Base-by-base conservation (phyloP, 371 early-diverging fungal species). In the Blakeslea trispora region DNA sequence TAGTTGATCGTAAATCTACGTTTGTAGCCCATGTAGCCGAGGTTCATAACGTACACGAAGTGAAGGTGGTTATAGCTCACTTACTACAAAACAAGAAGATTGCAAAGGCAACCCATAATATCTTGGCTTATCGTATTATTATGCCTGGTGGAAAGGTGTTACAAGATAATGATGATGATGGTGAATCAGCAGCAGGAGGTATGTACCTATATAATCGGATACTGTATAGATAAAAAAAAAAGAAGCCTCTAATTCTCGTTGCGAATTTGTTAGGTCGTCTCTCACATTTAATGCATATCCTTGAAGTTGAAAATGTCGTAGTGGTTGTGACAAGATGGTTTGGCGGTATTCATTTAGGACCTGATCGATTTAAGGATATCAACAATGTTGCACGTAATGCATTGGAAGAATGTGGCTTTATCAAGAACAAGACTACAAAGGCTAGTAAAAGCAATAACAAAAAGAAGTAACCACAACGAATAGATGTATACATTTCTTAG, bases 251-350 rank as follows among this genome's bases (percentile, higher is more conserved):
- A n/a, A n/a, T n/a, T n/a, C n/a, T n/a, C n/a, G n/a, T n/a, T n/a
- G n/a, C n/a, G n/a, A n/a, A n/a, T n/a, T n/a, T 52, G 11, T 6
- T 51, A 79, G 79, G 88, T 31, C 77, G 94, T n/a, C 58, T 94
- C 14, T 58, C 85, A 32, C 89, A 91, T 66, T 66, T 94, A 52
- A 68, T 97, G 69, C 85, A 93, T 53, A 79, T 91, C 14, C 55
- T 90, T 34, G 86, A 87, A 18, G 86, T 83, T 2, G 74, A 73
- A 35, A 88, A 95, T 69, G 89, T 89, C 0, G 77, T 91, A 9
- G 95, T 94, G 2, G 84, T 95, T 0, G 95, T 96, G 9, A 81
- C 89, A 4, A 75, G 97, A 39, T 96, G 93, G 94, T 97, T 87
- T 69, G 96, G 97, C 5, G 97, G 96, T 34, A 81, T 89, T 17